phyloP scores from a whole-genome alignment of 805 yeast species.

The Ogataea minuta region DNA sequence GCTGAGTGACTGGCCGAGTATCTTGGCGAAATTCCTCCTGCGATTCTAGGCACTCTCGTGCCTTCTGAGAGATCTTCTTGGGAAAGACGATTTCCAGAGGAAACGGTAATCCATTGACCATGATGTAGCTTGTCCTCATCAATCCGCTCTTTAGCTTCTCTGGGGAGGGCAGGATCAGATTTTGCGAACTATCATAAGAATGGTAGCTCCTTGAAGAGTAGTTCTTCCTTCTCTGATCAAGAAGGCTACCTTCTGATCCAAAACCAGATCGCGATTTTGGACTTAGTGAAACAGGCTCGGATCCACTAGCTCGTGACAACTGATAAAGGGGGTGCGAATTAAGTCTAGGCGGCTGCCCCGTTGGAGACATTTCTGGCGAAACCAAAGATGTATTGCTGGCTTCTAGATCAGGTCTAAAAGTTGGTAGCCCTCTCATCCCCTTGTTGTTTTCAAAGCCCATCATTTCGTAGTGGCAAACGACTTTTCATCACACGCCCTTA shows the following conservation, averaged over 20 bases:
- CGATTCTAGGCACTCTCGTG: slow-evolving; percentile 2
- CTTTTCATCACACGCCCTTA: no score
- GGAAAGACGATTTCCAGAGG: slow-evolving; percentile 31
- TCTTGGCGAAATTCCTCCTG: background rate
- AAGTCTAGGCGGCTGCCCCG: slow-evolving; percentile 4
- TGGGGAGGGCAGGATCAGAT: slow-evolving; percentile 2
- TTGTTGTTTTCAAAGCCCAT: no score
- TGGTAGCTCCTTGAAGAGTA: slow-evolving; percentile 7
- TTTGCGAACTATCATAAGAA: slow-evolving; percentile 8
- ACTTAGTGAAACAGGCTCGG: slow-evolving; percentile 3
- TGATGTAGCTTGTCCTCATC: slow-evolving; percentile 18
- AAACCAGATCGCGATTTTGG: background rate
- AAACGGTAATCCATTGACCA: slow-evolving; percentile 30
- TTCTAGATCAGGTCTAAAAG: background rate
- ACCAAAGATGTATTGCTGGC: background rate
- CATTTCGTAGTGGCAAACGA: no score
- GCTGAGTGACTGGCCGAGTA: slow-evolving; percentile 8
- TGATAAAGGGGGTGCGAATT: background rate
- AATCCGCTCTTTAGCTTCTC: slow-evolving; percentile 6
- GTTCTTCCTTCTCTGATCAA: slow-evolving; percentile 5
- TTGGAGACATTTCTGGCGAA: background rate
- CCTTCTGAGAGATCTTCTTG: slow-evolving; percentile 24
- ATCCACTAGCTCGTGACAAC: background rate
- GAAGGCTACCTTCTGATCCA: background rate
- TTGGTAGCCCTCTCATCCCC: no score